These are phyloP conservation scores for Iris macrosiphon DNA, from an alignment of 106 monocot species.

Conservation along the genomic window DNA sequence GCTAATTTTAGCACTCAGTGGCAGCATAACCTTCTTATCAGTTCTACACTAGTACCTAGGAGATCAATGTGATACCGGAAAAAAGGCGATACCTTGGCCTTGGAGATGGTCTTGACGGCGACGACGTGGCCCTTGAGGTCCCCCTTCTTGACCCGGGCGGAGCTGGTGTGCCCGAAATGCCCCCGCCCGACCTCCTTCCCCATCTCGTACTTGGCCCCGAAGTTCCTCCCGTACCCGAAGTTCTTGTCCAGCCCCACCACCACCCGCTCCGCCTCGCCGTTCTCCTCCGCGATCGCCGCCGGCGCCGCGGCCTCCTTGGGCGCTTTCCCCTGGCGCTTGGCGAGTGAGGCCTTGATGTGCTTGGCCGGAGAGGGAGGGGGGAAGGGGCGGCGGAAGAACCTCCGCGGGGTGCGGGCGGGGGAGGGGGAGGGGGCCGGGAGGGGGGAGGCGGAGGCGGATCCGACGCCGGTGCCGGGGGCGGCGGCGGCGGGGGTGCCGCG, in stretches of 20 bases:
- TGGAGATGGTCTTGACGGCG: constrained; percentile 84
- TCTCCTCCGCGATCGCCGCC: constrained; percentile 52
- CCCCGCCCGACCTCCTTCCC: constrained; percentile 85
- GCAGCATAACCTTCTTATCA: too few species aligned
- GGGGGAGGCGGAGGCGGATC: constrained; percentile 28
- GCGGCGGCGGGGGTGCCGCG: constrained; percentile 19
- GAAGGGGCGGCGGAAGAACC: constrained; percentile 64
- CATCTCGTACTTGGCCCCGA: constrained; percentile 71
- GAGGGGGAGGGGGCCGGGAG: constrained; percentile 64
- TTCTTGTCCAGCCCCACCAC: constrained; percentile 53
- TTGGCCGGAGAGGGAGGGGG: constrained; percentile 90
- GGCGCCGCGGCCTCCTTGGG: constrained; percentile 36
- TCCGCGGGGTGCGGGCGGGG: constrained; percentile 56
- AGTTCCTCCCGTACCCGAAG: constrained; percentile 69
- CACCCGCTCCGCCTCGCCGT: constrained; percentile 9
- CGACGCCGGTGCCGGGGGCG: too few species aligned
- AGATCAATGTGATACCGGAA: too few species aligned
- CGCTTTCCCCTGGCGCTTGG: constrained; percentile 47
- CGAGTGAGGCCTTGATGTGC: constrained; percentile 69
- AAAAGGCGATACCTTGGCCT: constrained; percentile 61
- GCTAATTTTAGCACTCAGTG: too few species aligned
- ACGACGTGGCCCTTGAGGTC: constrained; percentile 62
- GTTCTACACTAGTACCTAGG: too few species aligned
- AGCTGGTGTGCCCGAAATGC: constrained; percentile 81
- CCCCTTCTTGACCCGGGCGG: constrained; percentile 63